Base-by-base conservation (phyloP, 352 stramenopile species). In the Phytophthora macrochlamydospora region DNA sequence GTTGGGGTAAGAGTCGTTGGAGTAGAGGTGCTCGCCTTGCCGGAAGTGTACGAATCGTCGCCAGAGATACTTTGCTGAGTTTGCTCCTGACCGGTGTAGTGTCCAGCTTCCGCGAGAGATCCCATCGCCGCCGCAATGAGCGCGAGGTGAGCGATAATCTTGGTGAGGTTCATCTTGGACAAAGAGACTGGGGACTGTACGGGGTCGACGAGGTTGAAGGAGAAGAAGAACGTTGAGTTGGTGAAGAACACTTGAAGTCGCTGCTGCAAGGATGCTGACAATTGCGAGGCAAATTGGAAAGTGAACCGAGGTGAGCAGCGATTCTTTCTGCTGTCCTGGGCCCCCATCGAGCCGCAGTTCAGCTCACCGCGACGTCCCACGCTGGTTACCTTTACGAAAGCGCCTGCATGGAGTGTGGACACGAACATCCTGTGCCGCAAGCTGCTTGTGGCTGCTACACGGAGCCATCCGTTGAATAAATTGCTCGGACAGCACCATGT, bases 141-240 rank as follows among this genome's bases (percentile, higher is more conserved):
- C 3, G 59, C 63, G 38, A 76, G 63, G 59, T 76, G 63, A n/a
- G 68, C 55, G 59, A 76, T 65, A 51, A 69, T 71, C 64, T 76
- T 76, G 68, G 58, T 69, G 45, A 69, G 63, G 63, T 73, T 72
- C 63, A 76, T 76, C 54, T 51, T 69, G 43, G 51, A 73, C 59
- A 61, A 69, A 59, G 40, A 52, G 24, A 45, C 29, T 57, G 44
- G 37, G 32, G 30, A 54, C 5, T 58, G 32, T 45, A 62, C 49
- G 58, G 49, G 28, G 45, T 51, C 49, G 42, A 61, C 59, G 56
- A 40, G 35, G 64, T 55, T 54, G 56, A 53, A 44, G 46, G 29
- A 18, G 54, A 43, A 62, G 52, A 61, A 35, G 24, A 44, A 67
- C 57, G 64, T 38, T 62, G 18, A 66, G 28, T 38, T 43, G 30